These are phyloP conservation scores for Coleophoma crateriformis DNA, from an alignment of 2,329 filamentous ascomycete species.

Conservation along the genomic window DNA sequence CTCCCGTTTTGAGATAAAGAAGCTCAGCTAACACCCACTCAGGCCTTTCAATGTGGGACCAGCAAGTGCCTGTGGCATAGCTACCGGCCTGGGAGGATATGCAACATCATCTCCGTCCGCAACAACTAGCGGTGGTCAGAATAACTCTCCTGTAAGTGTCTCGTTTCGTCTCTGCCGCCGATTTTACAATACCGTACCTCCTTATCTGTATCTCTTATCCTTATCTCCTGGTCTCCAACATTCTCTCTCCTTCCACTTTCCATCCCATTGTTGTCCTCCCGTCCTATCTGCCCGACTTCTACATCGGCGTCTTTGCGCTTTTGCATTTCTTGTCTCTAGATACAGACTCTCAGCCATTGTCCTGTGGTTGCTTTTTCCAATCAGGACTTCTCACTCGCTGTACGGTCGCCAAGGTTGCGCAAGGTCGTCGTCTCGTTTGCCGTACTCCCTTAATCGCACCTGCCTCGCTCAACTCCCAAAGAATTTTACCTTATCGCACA, in stretches of 20 bases:
- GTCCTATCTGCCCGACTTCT: neutral
- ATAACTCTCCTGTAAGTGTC: conserved; percentile 49
- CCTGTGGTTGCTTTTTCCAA: too few relatives aligned
- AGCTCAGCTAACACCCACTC: conserved; percentile 14
- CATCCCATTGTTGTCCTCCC: neutral
- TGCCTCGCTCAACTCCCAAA: neutral
- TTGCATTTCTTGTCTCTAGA: neutral
- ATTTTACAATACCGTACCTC: neutral
- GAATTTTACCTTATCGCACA: conserved; percentile 11
- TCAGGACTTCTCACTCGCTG: too few relatives aligned
- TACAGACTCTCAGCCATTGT: too few relatives aligned
- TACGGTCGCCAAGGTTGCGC: too few relatives aligned
- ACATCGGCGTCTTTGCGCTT: neutral
- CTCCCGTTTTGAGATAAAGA: neutral
- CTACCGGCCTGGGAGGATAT: conserved; percentile 41
- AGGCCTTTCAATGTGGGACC: conserved; percentile 24
- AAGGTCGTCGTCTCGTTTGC: too few relatives aligned
- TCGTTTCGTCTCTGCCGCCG: conserved; percentile 1
- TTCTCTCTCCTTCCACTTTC: neutral
- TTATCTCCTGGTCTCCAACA: neutral
- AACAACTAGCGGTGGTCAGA: conserved; percentile 55
- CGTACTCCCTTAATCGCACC: neutral
- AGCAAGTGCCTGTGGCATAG: conserved; percentile 1
- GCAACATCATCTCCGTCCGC: conserved; percentile 59
- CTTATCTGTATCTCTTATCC: too few relatives aligned